A percentile compares a stretch with the other conserved stretches of the same genome.
Conservation (phyloP, 805 yeast species). For the Starmerella cellae region DNA sequence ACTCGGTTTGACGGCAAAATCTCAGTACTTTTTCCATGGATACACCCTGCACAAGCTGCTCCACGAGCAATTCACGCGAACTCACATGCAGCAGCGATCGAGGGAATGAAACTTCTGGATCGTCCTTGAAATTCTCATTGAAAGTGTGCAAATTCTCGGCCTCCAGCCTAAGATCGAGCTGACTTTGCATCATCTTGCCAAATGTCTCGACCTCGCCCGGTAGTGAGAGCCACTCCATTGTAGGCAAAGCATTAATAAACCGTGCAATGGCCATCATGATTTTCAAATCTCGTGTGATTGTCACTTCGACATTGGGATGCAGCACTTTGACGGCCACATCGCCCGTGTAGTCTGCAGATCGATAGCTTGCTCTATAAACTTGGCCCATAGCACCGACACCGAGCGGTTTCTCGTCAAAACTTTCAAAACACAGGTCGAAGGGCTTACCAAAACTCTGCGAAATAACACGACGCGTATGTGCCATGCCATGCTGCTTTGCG, state of each 20-base stretch:
- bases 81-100: constrained; percentile 53
- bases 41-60: constrained; percentile 71
- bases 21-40: constrained; percentile 62
- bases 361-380: constrained; percentile 63
- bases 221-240: constrained; percentile 93
- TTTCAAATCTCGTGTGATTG: constrained; percentile 63
- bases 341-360: constrained; percentile 24
- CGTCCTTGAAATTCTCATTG: constrained; percentile 48
- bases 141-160: constrained; percentile 67
- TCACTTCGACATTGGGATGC: constrained; percentile 70
- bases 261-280: constrained; percentile 76
- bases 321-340: constrained; percentile 83
- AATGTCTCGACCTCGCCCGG: constrained; percentile 92
- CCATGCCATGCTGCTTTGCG: constrained; percentile 58
- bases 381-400: constrained; percentile 99
- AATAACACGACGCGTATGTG: constrained; percentile 45
- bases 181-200: constrained; percentile 70
- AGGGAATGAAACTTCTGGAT: constrained; percentile 63
- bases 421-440: constrained; percentile 69
- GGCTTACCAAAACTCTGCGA: constrained; percentile 45
- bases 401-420: constrained; percentile 58
- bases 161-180: constrained; percentile 80
- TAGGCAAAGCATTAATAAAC: constrained; percentile 59
- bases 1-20: constrained; percentile 22
- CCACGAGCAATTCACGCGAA: constrained; percentile 63